Base-by-base conservation (phyloP, 306 rosid species). In the Sindora glabra region DNA sequence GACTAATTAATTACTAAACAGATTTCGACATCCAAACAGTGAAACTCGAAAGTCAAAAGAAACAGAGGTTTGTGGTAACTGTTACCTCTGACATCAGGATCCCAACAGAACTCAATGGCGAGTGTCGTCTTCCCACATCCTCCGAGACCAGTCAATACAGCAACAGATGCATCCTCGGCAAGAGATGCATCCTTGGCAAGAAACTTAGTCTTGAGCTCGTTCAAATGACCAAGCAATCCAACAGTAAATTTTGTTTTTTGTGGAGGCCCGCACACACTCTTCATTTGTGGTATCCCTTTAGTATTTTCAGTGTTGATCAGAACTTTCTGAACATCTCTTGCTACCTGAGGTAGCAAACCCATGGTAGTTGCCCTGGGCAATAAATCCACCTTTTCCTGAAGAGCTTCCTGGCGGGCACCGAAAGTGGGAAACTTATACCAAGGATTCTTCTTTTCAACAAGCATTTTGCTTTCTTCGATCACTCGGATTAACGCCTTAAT, bases 61-160 rank as follows among this genome's bases (percentile, higher is more conserved):
- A n/a, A n/a, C n/a, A n/a, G n/a, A n/a, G n/a, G n/a, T n/a, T n/a
- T n/a, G n/a, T n/a, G n/a, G n/a, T n/a, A n/a, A n/a, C n/a, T 8
- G 38, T 25, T 70, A 86, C 87, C 87, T 71, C 24, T 50, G 3
- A 79, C 73, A 11, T 83, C 37, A 8, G 62, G 25, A 30, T 83
- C 82, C 47, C 63, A 71, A 49, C 83, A 83, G n/a, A 86, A 47
- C 60, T 1, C 62, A 18, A 48, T 65, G 6, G 70, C 87, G 50
- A 86, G 64, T 0, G 95, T 73, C 5, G 87, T 68, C 70, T 83
- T 86, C 32, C 90, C 87, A 0, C 68, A 70, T 26, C 90, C 95
- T 11, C 55, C 77, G 1, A 75, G 30, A 15, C 83, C 85, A 5
- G 87, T 78, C 21, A 86, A 32, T 5, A 77, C 79, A 2, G 68